Evolutionary conservation across 129 eudicot genomes (phyloP).

Genomic region (Ambrosia artemisiifolia): DNA sequence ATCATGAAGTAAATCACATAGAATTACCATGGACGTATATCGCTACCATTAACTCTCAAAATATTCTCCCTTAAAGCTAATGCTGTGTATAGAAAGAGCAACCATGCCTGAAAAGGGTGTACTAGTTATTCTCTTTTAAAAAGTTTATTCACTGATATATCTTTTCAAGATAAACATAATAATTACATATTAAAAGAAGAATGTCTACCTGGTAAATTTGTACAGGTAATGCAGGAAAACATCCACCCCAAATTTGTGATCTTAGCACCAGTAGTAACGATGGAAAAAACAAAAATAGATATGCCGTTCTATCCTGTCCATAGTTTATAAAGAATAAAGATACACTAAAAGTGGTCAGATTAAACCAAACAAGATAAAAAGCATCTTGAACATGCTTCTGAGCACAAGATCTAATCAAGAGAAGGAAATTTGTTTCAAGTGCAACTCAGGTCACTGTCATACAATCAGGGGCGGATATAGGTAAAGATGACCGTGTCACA

Average conservation of each 20-base stretch:
- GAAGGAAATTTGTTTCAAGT: background rate
- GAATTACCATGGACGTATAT: conserved; percentile 92
- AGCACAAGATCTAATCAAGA: conserved; percentile 6
- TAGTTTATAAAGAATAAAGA: conserved; percentile 10
- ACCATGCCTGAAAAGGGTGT: conserved; percentile 74
- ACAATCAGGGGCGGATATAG: background rate
- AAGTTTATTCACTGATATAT: background rate
- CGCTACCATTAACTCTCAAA: conserved; percentile 94
- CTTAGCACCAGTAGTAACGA: conserved; percentile 62
- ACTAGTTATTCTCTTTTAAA: conserved; percentile 9
- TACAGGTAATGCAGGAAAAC: conserved; percentile 92
- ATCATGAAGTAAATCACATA: conserved; percentile 9
- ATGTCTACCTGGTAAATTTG: conserved; percentile 81
- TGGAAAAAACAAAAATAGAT: conserved; percentile 74
- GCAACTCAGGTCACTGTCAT: conserved; percentile 1
- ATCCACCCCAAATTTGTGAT: conserved; percentile 74
- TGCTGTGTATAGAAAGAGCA: conserved; percentile 85
- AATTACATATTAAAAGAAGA: background rate
- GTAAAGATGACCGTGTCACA: background rate
- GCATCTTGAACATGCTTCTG: conserved; percentile 6
- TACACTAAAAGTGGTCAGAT: background rate
- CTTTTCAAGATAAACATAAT: background rate
- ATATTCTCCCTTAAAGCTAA: conserved; percentile 94
- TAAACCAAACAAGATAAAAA: conserved; percentile 7
- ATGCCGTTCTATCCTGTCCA: conserved; percentile 89